Evolutionary conservation across 352 stramenopile genomes (phyloP).

Genomic region (Phytopythium sindhum): DNA sequence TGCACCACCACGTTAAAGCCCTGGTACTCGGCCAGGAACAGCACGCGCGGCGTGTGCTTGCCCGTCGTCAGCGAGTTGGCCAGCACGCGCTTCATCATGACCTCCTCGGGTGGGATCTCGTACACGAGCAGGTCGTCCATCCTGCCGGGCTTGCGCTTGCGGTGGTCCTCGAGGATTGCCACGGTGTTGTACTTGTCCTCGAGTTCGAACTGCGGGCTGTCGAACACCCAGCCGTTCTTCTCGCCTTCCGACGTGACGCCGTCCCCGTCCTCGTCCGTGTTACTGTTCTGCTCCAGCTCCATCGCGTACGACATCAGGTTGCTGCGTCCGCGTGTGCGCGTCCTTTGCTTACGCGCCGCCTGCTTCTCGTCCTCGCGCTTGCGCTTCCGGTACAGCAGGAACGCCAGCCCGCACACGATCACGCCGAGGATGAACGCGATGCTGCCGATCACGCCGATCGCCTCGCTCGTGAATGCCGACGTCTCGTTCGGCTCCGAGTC

Average conservation of each 20-base stretch:
- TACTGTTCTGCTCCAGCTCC: constrained; percentile 17
- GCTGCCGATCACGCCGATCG: constrained; percentile 49
- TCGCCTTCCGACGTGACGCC: constrained; percentile 37
- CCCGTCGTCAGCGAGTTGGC: constrained; percentile 8
- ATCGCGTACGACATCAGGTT: constrained; percentile 21
- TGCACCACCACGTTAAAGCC: constrained; percentile 68
- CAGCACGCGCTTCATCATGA: constrained; percentile 42
- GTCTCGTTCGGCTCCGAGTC: constrained; percentile 1
- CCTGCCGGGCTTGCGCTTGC: constrained; percentile 40
- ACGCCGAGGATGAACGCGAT: constrained; percentile 43
- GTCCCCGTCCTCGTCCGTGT: constrained; percentile 25
- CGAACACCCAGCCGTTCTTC: constrained; percentile 50
- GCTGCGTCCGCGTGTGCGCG: constrained; percentile 18
- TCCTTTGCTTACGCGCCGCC: constrained; percentile 18
- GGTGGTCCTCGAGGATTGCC: constrained; percentile 50
- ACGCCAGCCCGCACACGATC: constrained; percentile 32
- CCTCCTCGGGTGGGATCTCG: constrained; percentile 70
- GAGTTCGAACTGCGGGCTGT: constrained; percentile 26
- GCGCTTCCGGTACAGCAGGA: constrained; percentile 29
- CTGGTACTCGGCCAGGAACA: constrained; percentile 69
- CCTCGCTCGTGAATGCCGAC: constrained; percentile 38
- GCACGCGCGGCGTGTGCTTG: constrained; percentile 21
- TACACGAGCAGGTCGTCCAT: constrained; percentile 72
- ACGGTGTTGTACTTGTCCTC: constrained; percentile 46
- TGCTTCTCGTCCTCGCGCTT: constrained; percentile 13